Base-by-base conservation (phyloP, 116 monocot species). In the Posidonia oceanica region DNA sequence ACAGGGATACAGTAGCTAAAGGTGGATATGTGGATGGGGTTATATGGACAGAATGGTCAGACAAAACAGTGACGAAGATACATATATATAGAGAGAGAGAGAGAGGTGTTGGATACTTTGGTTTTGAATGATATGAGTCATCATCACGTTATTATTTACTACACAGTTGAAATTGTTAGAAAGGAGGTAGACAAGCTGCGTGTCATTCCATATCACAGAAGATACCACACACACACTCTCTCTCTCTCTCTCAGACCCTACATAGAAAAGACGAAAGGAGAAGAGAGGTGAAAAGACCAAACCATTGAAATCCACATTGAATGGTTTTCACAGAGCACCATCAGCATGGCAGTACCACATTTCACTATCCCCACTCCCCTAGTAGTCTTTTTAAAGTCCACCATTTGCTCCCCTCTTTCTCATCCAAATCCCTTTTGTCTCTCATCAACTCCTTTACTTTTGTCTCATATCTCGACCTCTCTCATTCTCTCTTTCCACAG, bases 291-390 rank as follows among this genome's bases (percentile, higher is more conserved):
- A 68, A 63, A 70, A 63, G 60, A 64, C 14, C 61, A 62, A 71
- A 71, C 70, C 64, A 76, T 76, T 76, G 64, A 76, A 76, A 64
- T 54, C 57, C 55, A 39, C 76, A 76, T 76, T 76, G 71, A 75
- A 76, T 76, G 76, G 64, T 61, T 42, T 65, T 57, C 52, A 17
- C 76, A 76, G 71, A 76, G 36, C 57, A 69, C 48, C 67, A 76
- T 55, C 71, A 65, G 70, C 21, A 76, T 52, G 41, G 64, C 71
- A 71, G 71, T 55, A 71, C 71, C 6, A 41, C 58, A 36, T 39
- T 23, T 56, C 70, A 42, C 70, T 22, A 21, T 55, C 76, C 61
- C 76, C 53, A 20, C 53, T 57, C 62, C 76, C 44, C 71, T 22
- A 20, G 5, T 39, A 12, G 7, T 54, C 71, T 65, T 76, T 65